These are phyloP conservation scores for Platanthera zijinensis DNA, from an alignment of 106 monocot species.

Conservation along the genomic window DNA sequence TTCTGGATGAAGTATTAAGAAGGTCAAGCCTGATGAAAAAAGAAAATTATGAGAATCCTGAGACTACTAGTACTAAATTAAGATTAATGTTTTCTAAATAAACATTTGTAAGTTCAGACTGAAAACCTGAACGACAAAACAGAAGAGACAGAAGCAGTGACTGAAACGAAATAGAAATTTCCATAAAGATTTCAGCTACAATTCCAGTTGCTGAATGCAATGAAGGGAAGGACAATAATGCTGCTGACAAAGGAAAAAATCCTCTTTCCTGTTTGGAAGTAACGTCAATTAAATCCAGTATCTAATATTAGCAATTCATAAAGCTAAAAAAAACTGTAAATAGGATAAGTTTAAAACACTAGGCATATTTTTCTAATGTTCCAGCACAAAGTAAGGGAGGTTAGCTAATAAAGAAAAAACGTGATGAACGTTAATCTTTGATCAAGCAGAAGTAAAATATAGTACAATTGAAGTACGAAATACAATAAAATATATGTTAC, in stretches of 20 bases:
- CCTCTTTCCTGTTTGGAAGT: constrained; percentile 66
- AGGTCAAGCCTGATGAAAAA: constrained; percentile 59
- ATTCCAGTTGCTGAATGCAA: constrained; percentile 40
- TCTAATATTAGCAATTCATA: background rate
- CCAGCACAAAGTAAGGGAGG: background rate
- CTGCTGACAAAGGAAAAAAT: constrained; percentile 87
- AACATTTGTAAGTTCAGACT: background rate
- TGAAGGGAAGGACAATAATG: constrained; percentile 63
- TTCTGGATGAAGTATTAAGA: constrained; percentile 75
- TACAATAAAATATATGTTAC: constrained; percentile 23
- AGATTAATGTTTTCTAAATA: background rate
- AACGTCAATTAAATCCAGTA: background rate
- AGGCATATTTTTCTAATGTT: background rate
- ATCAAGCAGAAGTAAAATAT: background rate
- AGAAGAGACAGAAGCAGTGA: constrained; percentile 70
- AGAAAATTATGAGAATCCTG: constrained; percentile 4
- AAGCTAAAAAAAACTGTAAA: background rate
- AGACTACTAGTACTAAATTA: background rate
- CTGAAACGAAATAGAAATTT: constrained; percentile 61
- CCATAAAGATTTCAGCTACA: constrained; percentile 52
- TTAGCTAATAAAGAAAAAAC: background rate
- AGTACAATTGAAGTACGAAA: constrained; percentile 2
- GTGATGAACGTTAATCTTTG: background rate
- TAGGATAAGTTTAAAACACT: background rate
- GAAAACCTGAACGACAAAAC: constrained; percentile 78